A percentile compares a stretch with the other conserved stretches of the same genome.
Evolutionary conservation across 192 early-diverging fungal species (phyloP).

Genomic region (Podila verticillata): DNA sequence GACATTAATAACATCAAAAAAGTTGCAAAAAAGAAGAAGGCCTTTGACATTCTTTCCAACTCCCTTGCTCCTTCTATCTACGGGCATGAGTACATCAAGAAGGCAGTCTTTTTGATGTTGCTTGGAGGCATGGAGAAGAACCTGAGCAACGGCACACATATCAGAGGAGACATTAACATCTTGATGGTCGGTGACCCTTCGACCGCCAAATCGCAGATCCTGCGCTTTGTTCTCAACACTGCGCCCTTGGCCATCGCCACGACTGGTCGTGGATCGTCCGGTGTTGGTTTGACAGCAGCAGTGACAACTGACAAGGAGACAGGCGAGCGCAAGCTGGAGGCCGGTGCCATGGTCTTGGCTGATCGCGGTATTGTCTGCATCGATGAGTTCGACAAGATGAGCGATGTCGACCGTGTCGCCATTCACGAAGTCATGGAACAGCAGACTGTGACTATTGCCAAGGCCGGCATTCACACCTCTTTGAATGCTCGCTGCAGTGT

Average conservation of each 20-base stretch:
- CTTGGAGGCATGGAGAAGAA: conserved; percentile 96
- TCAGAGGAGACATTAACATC: conserved; percentile 98
- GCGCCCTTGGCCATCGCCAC: conserved; percentile 97
- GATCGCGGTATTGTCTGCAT: conserved; percentile 98
- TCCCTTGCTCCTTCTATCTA: conserved; percentile 91
- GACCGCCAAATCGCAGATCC: conserved; percentile 98
- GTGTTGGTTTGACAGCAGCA: conserved; percentile 97
- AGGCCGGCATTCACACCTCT: conserved; percentile 98
- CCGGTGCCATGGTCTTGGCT: conserved; percentile 98
- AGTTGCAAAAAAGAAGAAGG: conserved; percentile 70
- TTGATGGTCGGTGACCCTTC: conserved; percentile 98
- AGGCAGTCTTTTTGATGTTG: conserved; percentile 89
- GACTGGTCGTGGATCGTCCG: conserved; percentile 95
- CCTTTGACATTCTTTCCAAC: conserved; percentile 85
- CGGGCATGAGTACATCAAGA: conserved; percentile 96
- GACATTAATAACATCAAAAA: conserved; percentile 90
- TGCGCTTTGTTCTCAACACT: conserved; percentile 94
- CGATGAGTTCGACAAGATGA: conserved; percentile 99
- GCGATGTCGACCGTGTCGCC: conserved; percentile 94
- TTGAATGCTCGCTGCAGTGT: conserved; percentile 97
- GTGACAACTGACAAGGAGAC: conserved; percentile 96
- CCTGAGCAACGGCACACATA: conserved; percentile 92
- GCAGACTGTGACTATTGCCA: conserved; percentile 97
- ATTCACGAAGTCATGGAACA: conserved; percentile 99
- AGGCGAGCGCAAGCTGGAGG: conserved; percentile 92